These are phyloP conservation scores for Pelagophyceae sp. DNA, from an alignment of 352 stramenopile species.

Conservation along the genomic window DNA sequence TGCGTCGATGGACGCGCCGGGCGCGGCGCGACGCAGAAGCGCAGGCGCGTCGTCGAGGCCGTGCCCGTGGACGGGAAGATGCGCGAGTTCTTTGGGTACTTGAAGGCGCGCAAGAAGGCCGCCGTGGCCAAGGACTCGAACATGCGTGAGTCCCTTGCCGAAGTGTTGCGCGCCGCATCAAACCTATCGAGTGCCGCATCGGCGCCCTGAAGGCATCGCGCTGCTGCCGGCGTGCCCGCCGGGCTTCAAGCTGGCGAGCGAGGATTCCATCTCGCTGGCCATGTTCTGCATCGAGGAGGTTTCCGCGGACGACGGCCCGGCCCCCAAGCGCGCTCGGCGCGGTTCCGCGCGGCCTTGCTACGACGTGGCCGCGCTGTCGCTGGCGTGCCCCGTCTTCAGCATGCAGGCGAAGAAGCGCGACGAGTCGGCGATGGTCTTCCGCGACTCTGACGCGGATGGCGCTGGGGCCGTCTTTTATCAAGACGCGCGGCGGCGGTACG, in stretches of 20 bases:
- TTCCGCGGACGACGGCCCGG: no score
- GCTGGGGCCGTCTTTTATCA: constrained; percentile 5
- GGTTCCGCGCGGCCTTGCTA: neutral
- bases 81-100: neutral
- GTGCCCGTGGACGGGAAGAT: neutral
- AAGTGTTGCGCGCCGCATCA: neutral
- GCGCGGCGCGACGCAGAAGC: neutral
- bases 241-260: neutral
- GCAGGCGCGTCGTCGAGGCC: neutral
- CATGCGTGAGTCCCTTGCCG: neutral
- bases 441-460: neutral
- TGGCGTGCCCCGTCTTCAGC: neutral
- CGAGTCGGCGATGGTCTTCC: constrained; percentile 7
- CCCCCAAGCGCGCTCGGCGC: no score
- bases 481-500: constrained; percentile 13
- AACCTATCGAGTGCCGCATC: neutral
- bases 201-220: neutral
- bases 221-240: neutral
- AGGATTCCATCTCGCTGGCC: neutral
- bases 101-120: constrained; percentile 9
- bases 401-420: neutral
- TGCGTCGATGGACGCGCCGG: neutral
- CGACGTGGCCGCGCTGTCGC: neutral
- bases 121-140: neutral
- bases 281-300: neutral